Percentiles rank a stretch among this genome's conserved stretches.
These are phyloP conservation scores for Mangifera indica DNA, from an alignment of 345 rosid genomes.

Conservation along the genomic window DNA sequence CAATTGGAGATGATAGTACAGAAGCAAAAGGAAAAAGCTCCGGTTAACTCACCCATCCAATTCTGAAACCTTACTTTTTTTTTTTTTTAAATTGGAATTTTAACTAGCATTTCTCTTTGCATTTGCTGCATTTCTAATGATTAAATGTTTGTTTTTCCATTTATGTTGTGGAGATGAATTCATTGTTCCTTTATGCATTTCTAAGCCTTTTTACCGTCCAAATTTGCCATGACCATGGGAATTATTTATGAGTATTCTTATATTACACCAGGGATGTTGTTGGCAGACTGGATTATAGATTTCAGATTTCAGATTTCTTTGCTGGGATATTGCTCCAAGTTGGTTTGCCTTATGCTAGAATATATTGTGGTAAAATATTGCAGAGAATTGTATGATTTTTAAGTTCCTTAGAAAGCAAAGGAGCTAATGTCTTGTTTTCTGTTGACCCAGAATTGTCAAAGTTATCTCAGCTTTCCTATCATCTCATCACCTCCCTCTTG, in stretches of 20 bases:
- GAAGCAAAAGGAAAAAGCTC: constrained; percentile 11
- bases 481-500: no score
- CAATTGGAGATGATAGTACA: constrained; percentile 27
- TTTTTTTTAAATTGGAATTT: no score
- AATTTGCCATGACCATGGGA: background rate
- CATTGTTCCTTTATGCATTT: background rate
- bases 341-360: background rate
- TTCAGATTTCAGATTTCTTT: background rate
- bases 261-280: background rate
- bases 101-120: background rate
- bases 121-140: background rate
- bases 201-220: background rate
- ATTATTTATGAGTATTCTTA: background rate
- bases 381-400: background rate
- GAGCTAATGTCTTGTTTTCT: no score
- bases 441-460: no score
- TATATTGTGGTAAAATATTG: background rate
- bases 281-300: no score
- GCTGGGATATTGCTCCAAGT: background rate
- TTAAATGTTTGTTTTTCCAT: background rate
- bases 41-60: background rate
- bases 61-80: background rate
- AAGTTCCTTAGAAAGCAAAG: background rate
- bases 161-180: background rate
- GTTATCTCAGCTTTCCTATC: no score